Evolutionary conservation across 2,329 filamentous ascomycete species (phyloP).

Genomic region (Triangularia verruculosa): DNA sequence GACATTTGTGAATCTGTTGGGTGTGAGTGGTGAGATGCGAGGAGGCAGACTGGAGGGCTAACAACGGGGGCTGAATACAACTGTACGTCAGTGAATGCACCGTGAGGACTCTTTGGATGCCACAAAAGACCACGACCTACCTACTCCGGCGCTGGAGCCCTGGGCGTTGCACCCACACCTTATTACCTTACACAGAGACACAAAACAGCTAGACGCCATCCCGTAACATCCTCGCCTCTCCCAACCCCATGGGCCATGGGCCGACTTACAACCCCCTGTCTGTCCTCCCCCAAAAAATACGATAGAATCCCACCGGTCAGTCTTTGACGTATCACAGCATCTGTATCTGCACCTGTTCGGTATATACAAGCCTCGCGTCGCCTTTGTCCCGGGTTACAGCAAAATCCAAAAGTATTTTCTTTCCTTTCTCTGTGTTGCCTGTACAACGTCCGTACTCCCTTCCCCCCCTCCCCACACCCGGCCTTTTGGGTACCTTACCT

Average conservation of each 20-base stretch:
- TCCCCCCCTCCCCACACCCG: too few relatives aligned
- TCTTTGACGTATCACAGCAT: not conserved
- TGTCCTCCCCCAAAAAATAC: not conserved
- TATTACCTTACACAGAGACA: not conserved
- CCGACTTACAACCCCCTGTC: not conserved
- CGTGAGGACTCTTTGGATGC: too few relatives aligned
- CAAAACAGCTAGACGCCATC: not conserved
- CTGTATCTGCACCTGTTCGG: too few relatives aligned
- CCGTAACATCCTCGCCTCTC: not conserved
- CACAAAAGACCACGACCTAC: conserved; percentile 12
- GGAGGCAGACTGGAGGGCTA: not conserved
- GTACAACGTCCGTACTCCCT: too few relatives aligned
- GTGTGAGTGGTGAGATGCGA: not conserved
- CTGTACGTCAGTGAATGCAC: too few relatives aligned
- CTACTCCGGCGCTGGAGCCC: conserved; percentile 17
- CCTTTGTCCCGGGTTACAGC: too few relatives aligned
- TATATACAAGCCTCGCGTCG: too few relatives aligned
- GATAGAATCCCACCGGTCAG: not conserved
- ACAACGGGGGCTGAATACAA: not conserved
- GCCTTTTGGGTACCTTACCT: too few relatives aligned
- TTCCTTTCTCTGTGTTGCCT: too few relatives aligned
- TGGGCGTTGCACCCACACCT: not conserved
- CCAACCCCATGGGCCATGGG: not conserved
- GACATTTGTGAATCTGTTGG: not conserved
- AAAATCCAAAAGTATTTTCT: too few relatives aligned